phyloP scores from a whole-genome alignment of 768 basidiomycete genomes.

The Pleurotus djamor region DNA sequence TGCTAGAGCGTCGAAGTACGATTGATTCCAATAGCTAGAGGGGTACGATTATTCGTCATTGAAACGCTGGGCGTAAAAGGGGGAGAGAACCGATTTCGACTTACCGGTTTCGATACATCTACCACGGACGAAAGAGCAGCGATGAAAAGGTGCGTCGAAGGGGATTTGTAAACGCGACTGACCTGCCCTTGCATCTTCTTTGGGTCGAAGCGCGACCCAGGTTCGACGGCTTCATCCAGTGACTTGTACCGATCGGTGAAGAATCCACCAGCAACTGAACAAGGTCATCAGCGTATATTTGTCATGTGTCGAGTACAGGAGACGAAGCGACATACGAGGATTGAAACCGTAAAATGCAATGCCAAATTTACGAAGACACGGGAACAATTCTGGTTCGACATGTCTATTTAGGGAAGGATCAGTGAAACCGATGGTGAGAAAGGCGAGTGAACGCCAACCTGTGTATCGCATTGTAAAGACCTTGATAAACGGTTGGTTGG shows the following conservation, averaged over 20 bases:
- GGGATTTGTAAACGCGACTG: not conserved
- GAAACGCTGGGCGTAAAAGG: slow-evolving; percentile 11
- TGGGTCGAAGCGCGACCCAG: slow-evolving; percentile 58
- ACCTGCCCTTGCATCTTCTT: slow-evolving; percentile 44
- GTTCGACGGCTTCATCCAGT: slow-evolving; percentile 35
- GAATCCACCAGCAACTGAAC: slow-evolving; percentile 53
- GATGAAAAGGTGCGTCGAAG: not conserved
- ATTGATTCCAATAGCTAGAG: slow-evolving; percentile 51
- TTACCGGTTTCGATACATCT: slow-evolving; percentile 39
- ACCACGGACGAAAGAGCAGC: not conserved
- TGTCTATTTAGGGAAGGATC: slow-evolving; percentile 38
- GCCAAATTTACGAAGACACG: slow-evolving; percentile 42
- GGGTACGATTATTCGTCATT: not conserved
- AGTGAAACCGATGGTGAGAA: not conserved
- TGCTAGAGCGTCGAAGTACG: slow-evolving; percentile 47
- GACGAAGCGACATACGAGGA: slow-evolving; percentile 33
- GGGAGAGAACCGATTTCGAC: slow-evolving; percentile 13
- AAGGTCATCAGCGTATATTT: too few relatives aligned
- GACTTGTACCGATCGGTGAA: slow-evolving; percentile 53
- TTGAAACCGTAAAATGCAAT: slow-evolving; percentile 58
- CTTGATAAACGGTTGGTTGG: slow-evolving; percentile 42
- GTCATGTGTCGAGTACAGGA: not conserved
- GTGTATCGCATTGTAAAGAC: slow-evolving; percentile 16
- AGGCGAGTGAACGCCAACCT: slow-evolving; percentile 10
- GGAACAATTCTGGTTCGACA: slow-evolving; percentile 49